Evolutionary conservation across 495 filamentous ascomycete species (phyloP), one percentile per base, ranked within the genome.

Genomic region (Friedmanniomyces endolithicus): DNA sequence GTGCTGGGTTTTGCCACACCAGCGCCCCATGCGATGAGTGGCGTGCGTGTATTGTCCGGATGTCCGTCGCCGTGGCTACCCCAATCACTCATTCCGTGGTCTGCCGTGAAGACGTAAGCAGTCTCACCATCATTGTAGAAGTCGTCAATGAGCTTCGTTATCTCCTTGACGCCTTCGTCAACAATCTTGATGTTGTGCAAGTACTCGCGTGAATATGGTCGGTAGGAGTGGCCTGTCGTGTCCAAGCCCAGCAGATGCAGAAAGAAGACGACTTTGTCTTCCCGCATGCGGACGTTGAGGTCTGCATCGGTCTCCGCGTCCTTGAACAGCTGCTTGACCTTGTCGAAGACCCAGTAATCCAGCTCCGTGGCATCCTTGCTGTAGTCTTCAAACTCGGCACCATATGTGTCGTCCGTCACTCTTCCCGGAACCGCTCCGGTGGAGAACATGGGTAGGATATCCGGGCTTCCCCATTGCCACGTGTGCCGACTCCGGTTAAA

Each of bases 71-170:
- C 92, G 64, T 99, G 92, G 58, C 88, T 95, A 12, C 92, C 92
- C 85, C 86, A 94, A 70, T 99, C 94, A 64, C 86, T 95, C 90
- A 99, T 99, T 11, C 92, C 92, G 71, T 99, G 92, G 62, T 99
- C 92, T 1, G 92, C 92, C 11, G 94, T 99, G 67, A 99, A 99
- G 14, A 99, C 80, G 64, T 87, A 99, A 0, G 94, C 88, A 0
- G 94, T 96, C 70, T 92, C 83, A 12, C 77, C 85, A 65, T 99
- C 94, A n/a, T 68, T 75, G 63, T 95, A 99, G 66, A 97, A 99
- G 24, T 89, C 80, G 12, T 92, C 81, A 35, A 96, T 81, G 35
- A 96, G 64, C 56, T 83, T 77, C 16, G 84, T 82, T 40, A 95
- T 82, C 65, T 95, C 81, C 68, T 86, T 71, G 3, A 97, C 80